A percentile compares a stretch with the other conserved stretches of the same genome.
Evolutionary conservation across 768 basidiomycete genomes (phyloP).

Genomic region (Hygrophoropsis aurantiaca): DNA sequence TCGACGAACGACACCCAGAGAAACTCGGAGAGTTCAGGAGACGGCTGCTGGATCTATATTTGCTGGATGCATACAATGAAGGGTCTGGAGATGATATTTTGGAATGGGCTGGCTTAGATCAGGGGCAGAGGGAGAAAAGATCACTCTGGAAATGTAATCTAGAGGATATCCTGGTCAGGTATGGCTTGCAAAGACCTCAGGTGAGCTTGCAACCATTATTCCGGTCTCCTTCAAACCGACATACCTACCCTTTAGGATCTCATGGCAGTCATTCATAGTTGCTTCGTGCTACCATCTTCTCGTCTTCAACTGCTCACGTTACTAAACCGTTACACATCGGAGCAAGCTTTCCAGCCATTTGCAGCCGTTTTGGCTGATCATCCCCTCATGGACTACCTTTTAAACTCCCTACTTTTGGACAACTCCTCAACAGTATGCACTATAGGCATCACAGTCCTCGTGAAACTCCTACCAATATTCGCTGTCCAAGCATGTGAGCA

Average conservation of each 20-base stretch:
- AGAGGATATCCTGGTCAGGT: conserved; percentile 70
- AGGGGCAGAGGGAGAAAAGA: conserved; percentile 57
- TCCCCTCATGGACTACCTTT: conserved; percentile 61
- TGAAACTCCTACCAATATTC: conserved; percentile 73
- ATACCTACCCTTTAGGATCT: conserved; percentile 55
- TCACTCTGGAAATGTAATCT: conserved; percentile 76
- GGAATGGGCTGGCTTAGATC: conserved; percentile 70
- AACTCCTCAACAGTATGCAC: conserved; percentile 71
- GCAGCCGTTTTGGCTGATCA: conserved; percentile 56
- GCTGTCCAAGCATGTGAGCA: conserved; percentile 60
- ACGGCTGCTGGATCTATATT: conserved; percentile 70
- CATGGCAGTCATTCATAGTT: conserved; percentile 62
- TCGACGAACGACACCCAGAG: conserved; percentile 42
- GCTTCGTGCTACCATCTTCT: conserved; percentile 58
- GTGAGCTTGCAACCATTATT: conserved; percentile 42
- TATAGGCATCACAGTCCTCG: conserved; percentile 59
- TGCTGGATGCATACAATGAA: conserved; percentile 77
- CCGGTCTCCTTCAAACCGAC: conserved; percentile 6
- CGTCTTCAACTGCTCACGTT: conserved; percentile 72
- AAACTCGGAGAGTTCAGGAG: conserved; percentile 67
- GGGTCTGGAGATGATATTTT: conserved; percentile 70
- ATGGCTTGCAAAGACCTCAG: conserved; percentile 60
- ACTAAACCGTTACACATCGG: conserved; percentile 60
- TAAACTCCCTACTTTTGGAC: conserved; percentile 70
- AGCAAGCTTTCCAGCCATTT: conserved; percentile 48